Evolutionary conservation across 2,329 filamentous ascomycete genomes (phyloP).

Genomic region (Talaromyces sp.): DNA sequence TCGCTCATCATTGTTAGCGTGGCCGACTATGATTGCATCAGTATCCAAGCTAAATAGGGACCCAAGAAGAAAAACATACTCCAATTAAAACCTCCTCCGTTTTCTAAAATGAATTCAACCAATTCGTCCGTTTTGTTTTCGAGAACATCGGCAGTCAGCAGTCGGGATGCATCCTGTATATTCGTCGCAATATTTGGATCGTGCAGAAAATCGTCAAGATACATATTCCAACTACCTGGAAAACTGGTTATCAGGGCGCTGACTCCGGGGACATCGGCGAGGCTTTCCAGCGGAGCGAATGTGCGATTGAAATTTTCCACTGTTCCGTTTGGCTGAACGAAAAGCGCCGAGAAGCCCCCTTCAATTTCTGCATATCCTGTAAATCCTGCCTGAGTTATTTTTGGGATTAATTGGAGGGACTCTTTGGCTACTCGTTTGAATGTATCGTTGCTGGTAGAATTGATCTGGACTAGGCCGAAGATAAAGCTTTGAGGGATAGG

Average conservation of each 20-base stretch:
- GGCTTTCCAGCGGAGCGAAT: not conserved
- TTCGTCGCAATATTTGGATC: not conserved
- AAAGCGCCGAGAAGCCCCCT: not conserved
- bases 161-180: not conserved
- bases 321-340: not conserved
- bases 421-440: not conserved
- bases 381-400: not conserved
- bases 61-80: not conserved
- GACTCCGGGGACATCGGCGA: not conserved
- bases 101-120: not conserved
- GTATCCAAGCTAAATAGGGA: not conserved
- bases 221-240: not conserved
- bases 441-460: not conserved
- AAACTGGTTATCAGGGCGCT: not conserved
- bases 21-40: not conserved
- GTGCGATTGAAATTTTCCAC: not conserved
- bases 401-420: not conserved
- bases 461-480: not conserved
- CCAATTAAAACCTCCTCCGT: not conserved
- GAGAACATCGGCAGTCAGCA: not conserved
- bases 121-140: not conserved
- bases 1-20: not conserved
- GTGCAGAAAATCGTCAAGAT: not conserved
- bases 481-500: not conserved
- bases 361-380: not conserved